These are phyloP conservation scores for Spergularia marina DNA, from an alignment of 148 eudicot species.

Conservation along the genomic window DNA sequence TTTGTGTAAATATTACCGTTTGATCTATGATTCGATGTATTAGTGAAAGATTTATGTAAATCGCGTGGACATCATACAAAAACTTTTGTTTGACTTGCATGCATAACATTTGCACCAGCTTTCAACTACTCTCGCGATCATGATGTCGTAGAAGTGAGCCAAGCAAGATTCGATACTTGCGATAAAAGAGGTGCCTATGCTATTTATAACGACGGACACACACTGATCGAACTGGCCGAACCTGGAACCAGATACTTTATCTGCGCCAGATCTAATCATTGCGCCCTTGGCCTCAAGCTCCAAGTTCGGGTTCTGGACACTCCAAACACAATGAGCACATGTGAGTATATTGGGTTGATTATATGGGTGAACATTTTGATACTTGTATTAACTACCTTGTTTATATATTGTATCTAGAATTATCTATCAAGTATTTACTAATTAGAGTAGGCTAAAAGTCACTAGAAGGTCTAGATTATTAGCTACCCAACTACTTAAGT, in stretches of 20 bases:
- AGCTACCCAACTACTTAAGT: too few relatives aligned
- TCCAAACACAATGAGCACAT: constrained; percentile 2
- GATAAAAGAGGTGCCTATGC: constrained; percentile 19
- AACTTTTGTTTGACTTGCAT: background rate
- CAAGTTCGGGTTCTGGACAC: constrained; percentile 10
- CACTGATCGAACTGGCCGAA: constrained; percentile 19
- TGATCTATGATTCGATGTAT: too few relatives aligned
- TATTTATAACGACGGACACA: constrained; percentile 11
- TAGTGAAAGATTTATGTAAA: too few relatives aligned
- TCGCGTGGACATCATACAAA: too few relatives aligned
- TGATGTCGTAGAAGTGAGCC: constrained; percentile 24
- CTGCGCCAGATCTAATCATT: constrained; percentile 23
- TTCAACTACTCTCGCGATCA: constrained; percentile 26
- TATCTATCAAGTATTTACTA: too few relatives aligned
- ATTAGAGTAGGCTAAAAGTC: too few relatives aligned
- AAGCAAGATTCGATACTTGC: constrained; percentile 9
- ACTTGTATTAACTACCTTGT: too few relatives aligned
- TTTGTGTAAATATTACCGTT: too few relatives aligned
- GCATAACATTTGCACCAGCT: constrained; percentile 3
- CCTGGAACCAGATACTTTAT: constrained; percentile 28
- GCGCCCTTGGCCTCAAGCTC: constrained; percentile 20
- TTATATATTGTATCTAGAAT: too few relatives aligned
- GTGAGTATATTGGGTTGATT: too few relatives aligned
- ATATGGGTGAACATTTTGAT: too few relatives aligned
- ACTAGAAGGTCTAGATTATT: too few relatives aligned